phyloP scores from a whole-genome alignment of 108 stramenopile species.

The Nannochloropsis oceanica region DNA sequence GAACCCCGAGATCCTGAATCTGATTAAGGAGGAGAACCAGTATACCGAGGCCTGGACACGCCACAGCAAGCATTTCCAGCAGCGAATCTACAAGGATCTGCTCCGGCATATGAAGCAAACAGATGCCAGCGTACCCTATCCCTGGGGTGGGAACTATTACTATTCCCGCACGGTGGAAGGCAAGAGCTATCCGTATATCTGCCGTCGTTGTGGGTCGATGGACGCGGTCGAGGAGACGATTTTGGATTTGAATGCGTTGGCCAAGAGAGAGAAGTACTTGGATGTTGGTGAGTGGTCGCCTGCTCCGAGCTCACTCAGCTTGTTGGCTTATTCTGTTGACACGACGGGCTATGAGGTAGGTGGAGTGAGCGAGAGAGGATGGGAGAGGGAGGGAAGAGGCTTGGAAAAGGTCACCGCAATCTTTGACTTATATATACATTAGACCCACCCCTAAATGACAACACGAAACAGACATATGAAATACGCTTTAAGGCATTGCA shows the following conservation, averaged over 20 bases:
- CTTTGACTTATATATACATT: too few species aligned
- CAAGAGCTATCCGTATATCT: constrained; percentile 57
- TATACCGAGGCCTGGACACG: constrained; percentile 49
- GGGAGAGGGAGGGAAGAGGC: neutral
- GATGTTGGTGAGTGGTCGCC: constrained; percentile 45
- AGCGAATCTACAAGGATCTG: constrained; percentile 51
- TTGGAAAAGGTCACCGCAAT: too few species aligned
- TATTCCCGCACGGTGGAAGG: constrained; percentile 76
- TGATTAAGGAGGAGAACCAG: constrained; percentile 63
- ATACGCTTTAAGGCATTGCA: constrained; percentile 53
- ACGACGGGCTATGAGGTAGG: constrained; percentile 56
- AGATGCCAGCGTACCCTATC: constrained; percentile 55
- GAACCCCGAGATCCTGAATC: constrained; percentile 54
- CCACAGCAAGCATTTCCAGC: constrained; percentile 48
- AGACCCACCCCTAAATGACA: neutral
- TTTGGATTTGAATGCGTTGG: constrained; percentile 70
- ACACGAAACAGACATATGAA: constrained; percentile 43
- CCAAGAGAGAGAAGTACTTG: constrained; percentile 60
- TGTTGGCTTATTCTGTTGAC: constrained; percentile 77
- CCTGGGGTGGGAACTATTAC: constrained; percentile 54
- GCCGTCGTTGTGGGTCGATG: constrained; percentile 41
- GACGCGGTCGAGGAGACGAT: constrained; percentile 43
- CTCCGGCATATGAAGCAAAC: constrained; percentile 63
- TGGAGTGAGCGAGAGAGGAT: neutral
- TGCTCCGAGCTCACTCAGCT: constrained; percentile 47